Evolutionary conservation across 768 basidiomycete genomes (phyloP), one percentile per base, ranked within the genome.

Genomic region (Jaapia argillacea): DNA sequence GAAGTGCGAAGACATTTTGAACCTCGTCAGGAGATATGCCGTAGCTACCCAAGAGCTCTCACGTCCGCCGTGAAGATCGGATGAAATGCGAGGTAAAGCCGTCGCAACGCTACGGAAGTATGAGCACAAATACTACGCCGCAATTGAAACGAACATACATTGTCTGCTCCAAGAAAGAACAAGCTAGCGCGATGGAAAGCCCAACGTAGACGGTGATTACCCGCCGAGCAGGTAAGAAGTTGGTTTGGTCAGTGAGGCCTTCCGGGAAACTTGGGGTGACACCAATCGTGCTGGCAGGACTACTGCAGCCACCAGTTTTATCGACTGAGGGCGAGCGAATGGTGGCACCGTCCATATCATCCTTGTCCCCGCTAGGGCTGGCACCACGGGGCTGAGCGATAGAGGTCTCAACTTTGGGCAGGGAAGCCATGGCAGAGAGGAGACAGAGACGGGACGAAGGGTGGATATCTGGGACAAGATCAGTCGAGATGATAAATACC

Each of bases 81-180:
- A 48, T 4, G 49, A 23, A 13, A 53, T 53, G 7, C 47, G 40
- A 20, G 52, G 49, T 6, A 53, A 42, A 14, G 52, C 52, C 4
- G 52, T 51, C 1, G 52, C 49, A n/a, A 53, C 48, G 22, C 49
- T 53, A 37, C 7, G 7, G 10, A 22, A 7, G 20, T 7, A 10
- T 38, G 28, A 33, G 28, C 10, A 33, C 28, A 10, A 16, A 33
- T 33, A 16, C 10, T 10, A 33, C 16, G 28, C 16, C 10, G 28
- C 16, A 10, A 33, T 33, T 10, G 28, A 10, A 33, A 10, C 18
- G 18, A 5, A 48, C 50, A 7, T 37, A 51, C 50, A 51, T 51
- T 4, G 49, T 53, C 43, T 53, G 52, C 24, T 53, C 52, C 24
- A 53, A 40, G 40, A 53, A 46, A 6, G 52, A 46, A 40, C 49